Conservation (phyloP, 2,329 filamentous ascomycete species). For the Diaporthe sp. region DNA sequence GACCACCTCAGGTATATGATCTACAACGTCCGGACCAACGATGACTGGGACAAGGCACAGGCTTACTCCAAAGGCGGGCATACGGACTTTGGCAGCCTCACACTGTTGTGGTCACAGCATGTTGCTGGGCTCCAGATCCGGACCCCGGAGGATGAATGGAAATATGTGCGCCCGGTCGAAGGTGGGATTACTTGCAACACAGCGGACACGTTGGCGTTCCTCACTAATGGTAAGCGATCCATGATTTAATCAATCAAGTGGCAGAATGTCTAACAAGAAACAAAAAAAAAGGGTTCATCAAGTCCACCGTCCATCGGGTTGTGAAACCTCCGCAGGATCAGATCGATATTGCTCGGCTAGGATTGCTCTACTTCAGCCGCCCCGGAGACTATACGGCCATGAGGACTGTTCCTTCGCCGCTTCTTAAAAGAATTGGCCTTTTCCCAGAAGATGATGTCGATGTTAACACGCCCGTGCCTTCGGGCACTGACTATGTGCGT, state of each 20-base stretch:
- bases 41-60: constrained; percentile 6
- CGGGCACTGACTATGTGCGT: constrained; percentile 57
- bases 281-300: background rate
- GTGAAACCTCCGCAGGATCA: background rate
- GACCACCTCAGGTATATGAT: constrained; percentile 8
- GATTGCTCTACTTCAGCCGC: background rate
- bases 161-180: background rate
- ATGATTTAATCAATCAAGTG: background rate
- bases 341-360: background rate
- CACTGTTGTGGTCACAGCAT: background rate
- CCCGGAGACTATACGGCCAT: background rate
- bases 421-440: background rate
- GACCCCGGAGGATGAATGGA: background rate
- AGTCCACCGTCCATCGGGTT: constrained; percentile 10
- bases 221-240: background rate
- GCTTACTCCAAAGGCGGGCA: background rate
- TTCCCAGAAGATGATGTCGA: background rate
- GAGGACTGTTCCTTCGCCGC: background rate
- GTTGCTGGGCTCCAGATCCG: background rate
- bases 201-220: constrained; percentile 9
- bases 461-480: constrained; percentile 41
- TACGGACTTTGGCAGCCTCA: constrained; percentile 3
- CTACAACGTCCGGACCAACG: background rate
- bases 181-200: constrained; percentile 9
- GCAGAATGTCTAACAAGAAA: background rate